Evolutionary conservation across 2,329 filamentous ascomycete genomes (phyloP).

Genomic region (Aspergillus sp.): DNA sequence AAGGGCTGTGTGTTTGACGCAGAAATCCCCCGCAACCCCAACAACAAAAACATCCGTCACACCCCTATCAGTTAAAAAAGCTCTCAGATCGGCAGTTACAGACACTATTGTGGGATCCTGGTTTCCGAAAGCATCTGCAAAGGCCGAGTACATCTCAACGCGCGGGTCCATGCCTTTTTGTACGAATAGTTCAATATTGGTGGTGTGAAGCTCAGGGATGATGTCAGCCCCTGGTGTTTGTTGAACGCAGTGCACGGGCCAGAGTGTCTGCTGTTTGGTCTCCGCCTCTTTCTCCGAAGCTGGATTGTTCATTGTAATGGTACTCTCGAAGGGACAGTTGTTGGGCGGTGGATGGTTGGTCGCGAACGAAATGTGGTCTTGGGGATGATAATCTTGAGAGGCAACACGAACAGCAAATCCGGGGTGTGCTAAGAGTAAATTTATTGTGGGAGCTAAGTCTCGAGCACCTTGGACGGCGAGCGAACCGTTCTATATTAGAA

Average conservation of each 20-base stretch:
- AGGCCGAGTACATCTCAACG: constrained; percentile 93
- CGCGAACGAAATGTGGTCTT: constrained; percentile 83
- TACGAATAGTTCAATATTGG: constrained; percentile 63
- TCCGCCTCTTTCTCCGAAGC: constrained; percentile 55
- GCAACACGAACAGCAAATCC: constrained; percentile 71
- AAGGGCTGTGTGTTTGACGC: constrained; percentile 77
- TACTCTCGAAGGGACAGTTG: constrained; percentile 67
- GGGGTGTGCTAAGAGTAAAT: constrained; percentile 68
- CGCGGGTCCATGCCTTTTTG: constrained; percentile 73
- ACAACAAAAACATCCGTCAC: constrained; percentile 82
- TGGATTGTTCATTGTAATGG: constrained; percentile 57
- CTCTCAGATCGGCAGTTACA: constrained; percentile 60
- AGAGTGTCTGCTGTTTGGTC: constrained; percentile 68
- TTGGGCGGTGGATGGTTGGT: constrained; percentile 66
- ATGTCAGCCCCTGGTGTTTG: constrained; percentile 70
- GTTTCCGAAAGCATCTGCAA: constrained; percentile 73
- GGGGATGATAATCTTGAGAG: constrained; percentile 91
- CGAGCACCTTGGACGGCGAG: constrained; percentile 77
- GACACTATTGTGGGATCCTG: constrained; percentile 33
- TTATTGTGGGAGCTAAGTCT: constrained; percentile 68
- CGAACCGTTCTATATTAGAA: constrained; percentile 65
- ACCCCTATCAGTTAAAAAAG: constrained; percentile 53
- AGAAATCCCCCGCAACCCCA: constrained; percentile 86
- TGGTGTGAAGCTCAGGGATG: constrained; percentile 66
- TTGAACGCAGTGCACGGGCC: constrained; percentile 89